A percentile compares a stretch with the other conserved stretches of the same genome.
Evolutionary conservation across 228 moss, liverwort and hornwort genomes (phyloP).

Genomic region (Sphagnum fallax): DNA sequence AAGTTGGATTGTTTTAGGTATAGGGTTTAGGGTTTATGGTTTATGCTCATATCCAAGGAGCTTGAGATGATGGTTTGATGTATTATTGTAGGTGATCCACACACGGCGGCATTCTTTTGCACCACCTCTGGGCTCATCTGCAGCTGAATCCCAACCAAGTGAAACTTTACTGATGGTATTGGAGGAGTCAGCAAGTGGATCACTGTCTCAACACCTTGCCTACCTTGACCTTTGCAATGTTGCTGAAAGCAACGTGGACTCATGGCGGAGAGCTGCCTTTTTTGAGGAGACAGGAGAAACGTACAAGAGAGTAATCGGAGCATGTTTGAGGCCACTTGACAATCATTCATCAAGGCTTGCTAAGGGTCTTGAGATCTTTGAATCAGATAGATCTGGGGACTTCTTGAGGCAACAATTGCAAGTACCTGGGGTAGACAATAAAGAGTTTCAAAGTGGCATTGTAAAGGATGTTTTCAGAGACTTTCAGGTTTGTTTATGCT

Average conservation of each 20-base stretch:
- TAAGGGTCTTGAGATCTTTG: conserved; percentile 65
- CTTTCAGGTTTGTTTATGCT: conserved; percentile 40
- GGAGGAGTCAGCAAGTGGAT: conserved; percentile 52
- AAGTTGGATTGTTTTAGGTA: background rate
- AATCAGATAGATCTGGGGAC: conserved; percentile 46
- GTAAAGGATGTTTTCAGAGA: conserved; percentile 58
- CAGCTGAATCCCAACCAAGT: conserved; percentile 73
- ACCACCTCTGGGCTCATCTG: conserved; percentile 76
- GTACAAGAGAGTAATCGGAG: conserved; percentile 58
- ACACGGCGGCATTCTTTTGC: conserved; percentile 73
- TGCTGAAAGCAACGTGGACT: conserved; percentile 87
- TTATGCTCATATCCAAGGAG: too few species aligned
- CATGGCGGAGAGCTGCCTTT: conserved; percentile 86
- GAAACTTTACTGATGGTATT: conserved; percentile 67
- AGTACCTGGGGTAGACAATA: conserved; percentile 30
- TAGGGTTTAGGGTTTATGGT: background rate
- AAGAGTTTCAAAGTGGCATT: conserved; percentile 29
- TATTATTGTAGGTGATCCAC: conserved; percentile 44
- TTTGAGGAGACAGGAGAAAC: conserved; percentile 97
- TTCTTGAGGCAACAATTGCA: conserved; percentile 67
- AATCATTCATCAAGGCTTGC: conserved; percentile 61
- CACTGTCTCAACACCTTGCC: conserved; percentile 72
- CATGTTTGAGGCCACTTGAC: conserved; percentile 66
- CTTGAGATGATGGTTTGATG: too few species aligned
- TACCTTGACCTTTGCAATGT: conserved; percentile 73